Conservation (phyloP, 208 protist genomes). For the Phytomonas sp. region DNA sequence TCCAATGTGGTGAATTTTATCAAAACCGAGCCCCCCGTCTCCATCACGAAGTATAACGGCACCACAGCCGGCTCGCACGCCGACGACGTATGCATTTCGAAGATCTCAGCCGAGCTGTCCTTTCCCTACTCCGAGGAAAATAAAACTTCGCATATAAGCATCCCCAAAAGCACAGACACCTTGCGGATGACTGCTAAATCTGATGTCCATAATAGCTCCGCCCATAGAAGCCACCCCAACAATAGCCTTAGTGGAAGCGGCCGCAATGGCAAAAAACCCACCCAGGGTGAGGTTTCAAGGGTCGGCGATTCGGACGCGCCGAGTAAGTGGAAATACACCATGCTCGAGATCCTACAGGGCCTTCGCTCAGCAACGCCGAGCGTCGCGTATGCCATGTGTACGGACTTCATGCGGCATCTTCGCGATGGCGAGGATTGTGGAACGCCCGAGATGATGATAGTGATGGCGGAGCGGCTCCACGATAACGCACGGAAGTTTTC, state of each 20-base stretch:
- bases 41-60: too few species aligned
- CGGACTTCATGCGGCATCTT: slow-evolving; percentile 57
- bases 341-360: slow-evolving; percentile 72
- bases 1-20: too few species aligned
- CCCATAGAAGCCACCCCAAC: too few species aligned
- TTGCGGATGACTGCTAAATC: too few species aligned
- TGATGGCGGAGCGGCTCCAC: slow-evolving; percentile 70
- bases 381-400: slow-evolving; percentile 54
- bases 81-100: too few species aligned
- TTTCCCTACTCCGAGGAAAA: too few species aligned
- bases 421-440: slow-evolving; percentile 54
- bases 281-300: not conserved
- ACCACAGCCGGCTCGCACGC: too few species aligned
- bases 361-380: slow-evolving; percentile 46
- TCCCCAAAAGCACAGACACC: too few species aligned
- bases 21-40: too few species aligned
- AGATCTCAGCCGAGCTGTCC: too few species aligned
- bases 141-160: too few species aligned
- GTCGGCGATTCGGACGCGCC: not conserved
- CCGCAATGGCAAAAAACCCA: not conserved
- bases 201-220: too few species aligned
- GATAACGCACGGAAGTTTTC: slow-evolving; percentile 59
- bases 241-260: not conserved
- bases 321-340: slow-evolving; percentile 47
- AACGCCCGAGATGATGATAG: slow-evolving; percentile 69